Percentiles rank a stretch among this genome's conserved stretches.
These are phyloP conservation scores for Thelonectria blattea DNA, from an alignment of 2,329 filamentous ascomycete genomes.

Conservation along the genomic window DNA sequence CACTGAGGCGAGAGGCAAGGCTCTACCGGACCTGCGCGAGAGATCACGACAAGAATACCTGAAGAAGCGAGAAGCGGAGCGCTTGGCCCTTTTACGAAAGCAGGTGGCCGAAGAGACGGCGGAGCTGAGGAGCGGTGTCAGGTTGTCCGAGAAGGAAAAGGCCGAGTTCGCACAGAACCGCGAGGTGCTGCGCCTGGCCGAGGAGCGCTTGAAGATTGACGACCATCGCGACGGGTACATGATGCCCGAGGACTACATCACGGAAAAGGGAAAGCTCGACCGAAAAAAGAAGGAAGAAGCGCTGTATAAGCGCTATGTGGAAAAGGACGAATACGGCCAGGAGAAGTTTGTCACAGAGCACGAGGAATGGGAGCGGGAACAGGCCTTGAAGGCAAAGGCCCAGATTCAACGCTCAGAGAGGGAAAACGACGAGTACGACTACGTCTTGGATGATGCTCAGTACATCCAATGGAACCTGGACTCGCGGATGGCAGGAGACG, in stretches of 20 bases:
- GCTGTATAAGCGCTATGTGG: constrained; percentile 88
- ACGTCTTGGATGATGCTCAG: constrained; percentile 88
- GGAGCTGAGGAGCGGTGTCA: constrained; percentile 77
- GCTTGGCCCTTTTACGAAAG: constrained; percentile 82
- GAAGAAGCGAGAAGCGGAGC: constrained; percentile 88
- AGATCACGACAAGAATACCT: constrained; percentile 91
- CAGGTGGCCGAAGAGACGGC: constrained; percentile 89
- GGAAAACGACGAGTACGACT: constrained; percentile 86
- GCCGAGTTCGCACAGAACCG: constrained; percentile 89
- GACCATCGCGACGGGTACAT: constrained; percentile 91
- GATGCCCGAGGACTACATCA: constrained; percentile 94
- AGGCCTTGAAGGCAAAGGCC: constrained; percentile 84
- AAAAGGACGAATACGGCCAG: constrained; percentile 83
- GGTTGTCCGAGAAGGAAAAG: constrained; percentile 78
- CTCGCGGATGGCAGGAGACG: constrained; percentile 72
- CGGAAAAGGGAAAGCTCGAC: constrained; percentile 89
- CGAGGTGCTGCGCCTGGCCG: constrained; percentile 79
- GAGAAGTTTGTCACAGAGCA: constrained; percentile 92
- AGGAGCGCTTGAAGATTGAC: constrained; percentile 86
- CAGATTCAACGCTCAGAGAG: constrained; percentile 79
- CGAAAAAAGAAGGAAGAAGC: constrained; percentile 86
- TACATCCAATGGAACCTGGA: constrained; percentile 86
- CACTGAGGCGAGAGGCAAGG: constrained; percentile 68
- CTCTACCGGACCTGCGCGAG: constrained; percentile 81
- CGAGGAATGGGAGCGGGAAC: constrained; percentile 94